Conservation (phyloP, 2,329 filamentous ascomycete species). For the Fusarium siculi region DNA sequence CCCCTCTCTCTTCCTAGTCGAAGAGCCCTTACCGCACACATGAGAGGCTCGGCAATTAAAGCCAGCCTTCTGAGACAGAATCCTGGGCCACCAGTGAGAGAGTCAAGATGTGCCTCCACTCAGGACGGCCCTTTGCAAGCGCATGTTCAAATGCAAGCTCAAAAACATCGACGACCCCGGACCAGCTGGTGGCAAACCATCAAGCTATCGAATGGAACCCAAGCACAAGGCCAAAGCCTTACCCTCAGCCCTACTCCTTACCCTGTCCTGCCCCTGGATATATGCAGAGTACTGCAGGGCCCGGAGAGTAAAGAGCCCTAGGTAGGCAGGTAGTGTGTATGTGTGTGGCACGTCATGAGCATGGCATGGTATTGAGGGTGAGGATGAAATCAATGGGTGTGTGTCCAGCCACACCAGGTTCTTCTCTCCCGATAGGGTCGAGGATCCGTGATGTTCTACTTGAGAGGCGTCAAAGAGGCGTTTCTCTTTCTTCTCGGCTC, state of each 20-base stretch:
- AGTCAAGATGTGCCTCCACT: constrained; percentile 36
- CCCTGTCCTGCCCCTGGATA: constrained; percentile 32
- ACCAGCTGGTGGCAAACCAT: constrained; percentile 44
- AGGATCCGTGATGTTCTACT: constrained; percentile 27
- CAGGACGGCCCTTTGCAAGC: constrained; percentile 34
- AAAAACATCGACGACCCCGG: constrained; percentile 38
- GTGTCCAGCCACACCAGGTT: constrained; percentile 27
- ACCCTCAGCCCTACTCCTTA: constrained; percentile 42
- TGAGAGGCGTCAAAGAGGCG: constrained; percentile 32
- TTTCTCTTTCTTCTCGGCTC: constrained; percentile 10
- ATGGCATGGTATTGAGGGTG: constrained; percentile 11
- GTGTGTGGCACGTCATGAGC: constrained; percentile 39
- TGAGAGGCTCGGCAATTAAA: constrained; percentile 38
- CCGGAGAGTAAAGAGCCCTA: constrained; percentile 28
- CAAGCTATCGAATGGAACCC: constrained; percentile 34
- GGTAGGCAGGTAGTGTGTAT: neutral
- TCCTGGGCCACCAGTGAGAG: constrained; percentile 32
- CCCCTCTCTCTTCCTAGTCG: constrained; percentile 18
- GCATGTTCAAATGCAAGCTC: constrained; percentile 39
- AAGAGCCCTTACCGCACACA: constrained; percentile 25
- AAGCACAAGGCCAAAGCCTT: constrained; percentile 36
- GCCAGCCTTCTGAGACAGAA: constrained; percentile 33
- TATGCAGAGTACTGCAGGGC: constrained; percentile 32
- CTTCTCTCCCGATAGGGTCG: constrained; percentile 20
- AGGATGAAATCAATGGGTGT: neutral